Base-by-base conservation (phyloP, 345 rosid genomes). In the Pugionium dolabratum region DNA sequence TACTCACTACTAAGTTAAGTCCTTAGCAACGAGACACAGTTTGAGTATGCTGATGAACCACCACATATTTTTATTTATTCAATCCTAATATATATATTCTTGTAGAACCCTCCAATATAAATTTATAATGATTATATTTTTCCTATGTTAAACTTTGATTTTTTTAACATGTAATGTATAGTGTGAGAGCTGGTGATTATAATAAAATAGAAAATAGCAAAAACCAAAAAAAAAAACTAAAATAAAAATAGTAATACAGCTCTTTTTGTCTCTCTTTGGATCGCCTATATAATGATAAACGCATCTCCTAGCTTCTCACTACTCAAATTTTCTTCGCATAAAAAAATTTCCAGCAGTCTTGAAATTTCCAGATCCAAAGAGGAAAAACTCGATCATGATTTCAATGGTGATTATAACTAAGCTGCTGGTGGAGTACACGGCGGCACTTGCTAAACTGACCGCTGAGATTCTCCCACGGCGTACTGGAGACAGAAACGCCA, bases 361-460 rank as follows among this genome's bases (percentile, higher is more conserved):
- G 26, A 28, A 36, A 54, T 10, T 26, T 66, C 11, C 3, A 54
- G 7, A 43, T 27, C 50, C 37, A 26, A 35, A 27, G 4, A 33
- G 1, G 47, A 28, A 40, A 4, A 2, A 4, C 5, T 18, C 18
- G 28, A 67, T 9, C 76, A 86, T 85, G 89, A 85, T 88, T 6
- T 73, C 73, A 33, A 77, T 80, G 59, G 74, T 81, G 46, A 62
- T 62, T 28, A 59, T 79, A 65, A 85, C 85, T 67, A 84, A 79
- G 82, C 73, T 85, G 26, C 43, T 88, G 64, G 77, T 69, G 44
- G 18, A 18, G 18, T 18, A 80, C 81, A 73, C 81, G 69, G 49
- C 51, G 71, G 85, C 80, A 37, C 63, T 88, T 70, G 77, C 86
- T 2, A 80, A 75, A 67, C 50, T 79, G 57, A 66, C 82, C 26